Conservation (phyloP, 1,284 basidiomycete genomes). For the Salmacisia buchloeana region DNA sequence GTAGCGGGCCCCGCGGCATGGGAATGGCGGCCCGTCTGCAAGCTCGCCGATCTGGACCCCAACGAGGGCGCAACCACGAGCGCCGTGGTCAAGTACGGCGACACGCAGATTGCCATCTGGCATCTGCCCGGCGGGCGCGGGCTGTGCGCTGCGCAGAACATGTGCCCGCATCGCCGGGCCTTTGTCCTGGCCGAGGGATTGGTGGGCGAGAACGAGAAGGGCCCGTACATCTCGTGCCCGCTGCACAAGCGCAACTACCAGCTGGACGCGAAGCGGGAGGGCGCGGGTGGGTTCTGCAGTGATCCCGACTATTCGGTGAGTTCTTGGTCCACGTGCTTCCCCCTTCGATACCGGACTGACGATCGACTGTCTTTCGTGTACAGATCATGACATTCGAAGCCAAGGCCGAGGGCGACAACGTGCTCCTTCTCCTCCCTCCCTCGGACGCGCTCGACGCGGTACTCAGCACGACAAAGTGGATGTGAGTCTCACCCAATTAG, state of each 20-base stretch:
- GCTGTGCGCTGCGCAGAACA: constrained; percentile 66
- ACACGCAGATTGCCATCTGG: constrained; percentile 67
- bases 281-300: constrained; percentile 61
- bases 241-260: constrained; percentile 69
- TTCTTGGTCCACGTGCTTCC: background rate
- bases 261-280: constrained; percentile 49
- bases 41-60: constrained; percentile 57
- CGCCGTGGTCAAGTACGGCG: constrained; percentile 65
- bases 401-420: constrained; percentile 54
- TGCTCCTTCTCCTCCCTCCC: constrained; percentile 59
- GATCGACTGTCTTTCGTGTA: background rate
- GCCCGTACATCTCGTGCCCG: constrained; percentile 55
- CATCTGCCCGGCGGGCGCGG: constrained; percentile 58
- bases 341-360: background rate
- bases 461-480: constrained; percentile 65
- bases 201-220: constrained; percentile 48
- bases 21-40: constrained; percentile 61
- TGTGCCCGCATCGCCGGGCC: constrained; percentile 63
- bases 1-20: constrained; percentile 58
- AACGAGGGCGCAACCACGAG: constrained; percentile 56
- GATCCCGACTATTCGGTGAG: constrained; percentile 57
- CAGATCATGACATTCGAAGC: constrained; percentile 64
- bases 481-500: constrained; percentile 50
- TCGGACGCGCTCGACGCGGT: constrained; percentile 61
- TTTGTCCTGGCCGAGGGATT: constrained; percentile 68